These are phyloP conservation scores for Diospyros lotus DNA, from an alignment of 148 eudicot species.

Conservation along the genomic window DNA sequence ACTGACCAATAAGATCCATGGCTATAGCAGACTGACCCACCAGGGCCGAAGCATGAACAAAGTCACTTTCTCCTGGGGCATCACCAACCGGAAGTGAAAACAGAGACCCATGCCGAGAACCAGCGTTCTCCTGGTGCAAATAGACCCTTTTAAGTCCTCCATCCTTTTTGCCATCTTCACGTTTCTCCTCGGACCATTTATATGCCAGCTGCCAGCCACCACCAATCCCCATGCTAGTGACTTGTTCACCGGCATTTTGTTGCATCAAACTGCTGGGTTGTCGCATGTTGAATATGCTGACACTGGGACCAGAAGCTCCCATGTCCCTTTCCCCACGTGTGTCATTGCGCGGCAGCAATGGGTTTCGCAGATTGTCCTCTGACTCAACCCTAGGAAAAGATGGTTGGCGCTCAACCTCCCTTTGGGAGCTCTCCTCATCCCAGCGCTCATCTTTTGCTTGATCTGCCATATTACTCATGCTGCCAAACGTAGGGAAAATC, in stretches of 20 bases:
- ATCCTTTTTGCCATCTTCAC: slow-evolving; percentile 44
- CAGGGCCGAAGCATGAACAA: slow-evolving; percentile 75
- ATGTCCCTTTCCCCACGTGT: slow-evolving; percentile 33
- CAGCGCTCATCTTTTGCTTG: slow-evolving; percentile 39
- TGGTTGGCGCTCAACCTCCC: slow-evolving; percentile 25
- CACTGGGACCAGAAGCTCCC: slow-evolving; percentile 15
- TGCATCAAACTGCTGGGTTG: slow-evolving; percentile 30
- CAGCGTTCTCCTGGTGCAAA: slow-evolving; percentile 56
- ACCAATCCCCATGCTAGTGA: slow-evolving; percentile 70
- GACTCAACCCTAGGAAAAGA: slow-evolving; percentile 44
- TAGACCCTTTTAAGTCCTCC: slow-evolving; percentile 66
- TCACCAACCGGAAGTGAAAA: slow-evolving; percentile 48
- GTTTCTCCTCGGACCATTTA: slow-evolving; percentile 38
- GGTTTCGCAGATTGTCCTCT: slow-evolving; percentile 63
- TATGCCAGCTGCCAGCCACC: slow-evolving; percentile 98
- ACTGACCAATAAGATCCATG: slow-evolving; percentile 42
- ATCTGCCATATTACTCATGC: slow-evolving; percentile 61
- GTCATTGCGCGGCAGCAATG: slow-evolving; percentile 63
- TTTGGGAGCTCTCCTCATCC: slow-evolving; percentile 49
- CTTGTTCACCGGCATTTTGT: slow-evolving; percentile 34
- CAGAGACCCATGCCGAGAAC: slow-evolving; percentile 63
- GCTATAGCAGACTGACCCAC: slow-evolving; percentile 70
- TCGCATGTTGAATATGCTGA: slow-evolving; percentile 31
- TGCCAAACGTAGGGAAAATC: slow-evolving; percentile 69
- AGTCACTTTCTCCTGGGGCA: slow-evolving; percentile 42